phyloP scores from a whole-genome alignment of 495 filamentous ascomycete species.

The Paragyromitra xinjiangensis region DNA sequence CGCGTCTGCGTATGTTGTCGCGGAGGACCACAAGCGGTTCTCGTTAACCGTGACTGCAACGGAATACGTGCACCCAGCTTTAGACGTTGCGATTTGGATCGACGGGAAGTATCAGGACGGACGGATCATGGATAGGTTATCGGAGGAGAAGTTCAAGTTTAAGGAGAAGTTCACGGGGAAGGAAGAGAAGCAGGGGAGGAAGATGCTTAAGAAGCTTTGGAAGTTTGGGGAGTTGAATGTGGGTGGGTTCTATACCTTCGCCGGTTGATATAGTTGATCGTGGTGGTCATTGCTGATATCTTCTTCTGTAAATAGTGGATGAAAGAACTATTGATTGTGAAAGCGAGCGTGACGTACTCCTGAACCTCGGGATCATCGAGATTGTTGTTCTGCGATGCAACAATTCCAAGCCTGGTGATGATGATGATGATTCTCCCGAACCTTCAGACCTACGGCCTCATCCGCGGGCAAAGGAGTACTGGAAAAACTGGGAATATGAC shows the following conservation, averaged over 20 bases:
- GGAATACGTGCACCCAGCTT: conserved; percentile 10
- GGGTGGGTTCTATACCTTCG: conserved; percentile 8
- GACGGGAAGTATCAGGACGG: conserved; percentile 30
- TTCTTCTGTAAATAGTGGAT: conserved; percentile 4
- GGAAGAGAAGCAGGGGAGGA: conserved; percentile 14
- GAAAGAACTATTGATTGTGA: conserved; percentile 20
- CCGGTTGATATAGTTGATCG: background rate
- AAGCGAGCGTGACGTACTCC: conserved; percentile 2
- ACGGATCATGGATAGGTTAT: conserved; percentile 12
- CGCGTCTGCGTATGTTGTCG: conserved; percentile 16
- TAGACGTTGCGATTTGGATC: conserved; percentile 25
- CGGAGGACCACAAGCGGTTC: conserved; percentile 1
- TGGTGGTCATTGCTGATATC: background rate
- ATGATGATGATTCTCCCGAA: conserved; percentile 11
- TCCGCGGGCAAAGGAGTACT: conserved; percentile 22
- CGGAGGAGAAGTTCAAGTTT: background rate
- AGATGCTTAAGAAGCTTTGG: conserved; percentile 33
- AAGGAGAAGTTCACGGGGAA: conserved; percentile 17
- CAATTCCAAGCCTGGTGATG: background rate
- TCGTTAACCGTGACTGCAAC: conserved; percentile 4
- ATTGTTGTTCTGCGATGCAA: conserved; percentile 15
- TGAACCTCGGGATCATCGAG: conserved; percentile 26
- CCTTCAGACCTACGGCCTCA: background rate
- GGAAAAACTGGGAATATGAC: conserved; percentile 24
- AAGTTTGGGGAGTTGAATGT: conserved; percentile 29